Percentiles rank a stretch among this genome's conserved stretches.
Conservation (phyloP, 306 rosid genomes). For the Luffa acutangula region DNA sequence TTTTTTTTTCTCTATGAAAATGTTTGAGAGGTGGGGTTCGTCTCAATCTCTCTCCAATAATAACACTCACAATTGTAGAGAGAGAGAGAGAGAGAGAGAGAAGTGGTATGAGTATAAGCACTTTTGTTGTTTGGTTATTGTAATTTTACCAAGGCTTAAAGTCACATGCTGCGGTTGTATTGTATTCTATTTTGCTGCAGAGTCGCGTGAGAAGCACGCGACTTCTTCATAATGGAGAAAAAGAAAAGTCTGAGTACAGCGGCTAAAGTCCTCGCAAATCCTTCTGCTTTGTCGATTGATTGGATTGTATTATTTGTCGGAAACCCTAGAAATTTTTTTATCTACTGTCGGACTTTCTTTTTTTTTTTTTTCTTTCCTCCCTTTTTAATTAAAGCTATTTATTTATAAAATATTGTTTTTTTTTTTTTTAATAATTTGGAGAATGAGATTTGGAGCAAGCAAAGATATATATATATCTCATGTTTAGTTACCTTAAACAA, state of each 20-base stretch:
- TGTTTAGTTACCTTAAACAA: too few species aligned
- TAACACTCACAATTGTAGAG: slow-evolving; percentile 20
- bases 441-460: too few species aligned
- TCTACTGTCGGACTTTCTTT: slow-evolving; percentile 12
- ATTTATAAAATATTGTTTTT: too few species aligned
- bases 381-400: neutral
- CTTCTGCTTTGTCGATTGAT: slow-evolving; percentile 30
- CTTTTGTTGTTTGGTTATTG: slow-evolving; percentile 51
- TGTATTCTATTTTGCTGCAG: neutral
- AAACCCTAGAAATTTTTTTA: neutral
- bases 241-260: neutral
- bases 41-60: slow-evolving; percentile 58
- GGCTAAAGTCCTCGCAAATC: slow-evolving; percentile 29
- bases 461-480: too few species aligned
- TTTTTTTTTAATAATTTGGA: too few species aligned
- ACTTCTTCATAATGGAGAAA: neutral
- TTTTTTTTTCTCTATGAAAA: neutral
- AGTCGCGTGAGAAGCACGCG: neutral
- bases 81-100: neutral
- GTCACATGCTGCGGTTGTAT: slow-evolving; percentile 41
- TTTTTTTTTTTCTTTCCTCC: too few species aligned
- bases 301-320: slow-evolving; percentile 35
- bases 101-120: slow-evolving; percentile 24
- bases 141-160: slow-evolving; percentile 19
- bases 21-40: slow-evolving; percentile 34